Evolutionary conservation across 139 green algal species (phyloP), one percentile per base, ranked within the genome.

Genomic region (Picochlorum sp.): DNA sequence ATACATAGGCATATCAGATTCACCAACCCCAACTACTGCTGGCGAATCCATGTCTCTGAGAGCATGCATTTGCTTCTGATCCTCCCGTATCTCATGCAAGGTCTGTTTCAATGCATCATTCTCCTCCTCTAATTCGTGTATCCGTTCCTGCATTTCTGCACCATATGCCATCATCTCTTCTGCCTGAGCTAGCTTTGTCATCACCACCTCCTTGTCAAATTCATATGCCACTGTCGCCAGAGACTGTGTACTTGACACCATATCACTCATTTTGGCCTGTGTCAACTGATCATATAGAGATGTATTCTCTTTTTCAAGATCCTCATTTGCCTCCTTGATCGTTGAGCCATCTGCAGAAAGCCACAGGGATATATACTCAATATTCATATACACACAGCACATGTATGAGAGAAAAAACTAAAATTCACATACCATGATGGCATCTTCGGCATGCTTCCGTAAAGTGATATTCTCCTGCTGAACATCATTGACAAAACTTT

Each of bases 161-260:
- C 41, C 57, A 30, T 74, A 58, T 3, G 21, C 49, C 24, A 72
- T 50, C 13, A 69, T 70, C 38, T 28, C 47, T 50, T 77, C 72
- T 23, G 47, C 51, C 24, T 83, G 69, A 3, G 23, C 41, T 52
- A 81, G 61, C 61, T 75, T 76, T 44, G 68, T 45, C 62, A 67
- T 37, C 30, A 77, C 13, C 62, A 83, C 56, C 23, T 83, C 78
- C 16, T 60, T 63, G 41, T 84, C 78, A 47, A 77, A 83, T 24
- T 77, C 75, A 15, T 76, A 67, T 1, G 58, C 70, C 20, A 81
- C 67, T 20, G 62, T 57, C 24, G 69, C 63, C 15, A 84, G 71
- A 51, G 80, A 72, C 16, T 79, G 60, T 15, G 78, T 71, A 26
- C 83, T 65, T 9, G 44, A 34, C 45, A 83, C 24, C 16, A 66